phyloP scores from a whole-genome alignment of 371 early-diverging fungal genomes.

The Mucor mucedo region DNA sequence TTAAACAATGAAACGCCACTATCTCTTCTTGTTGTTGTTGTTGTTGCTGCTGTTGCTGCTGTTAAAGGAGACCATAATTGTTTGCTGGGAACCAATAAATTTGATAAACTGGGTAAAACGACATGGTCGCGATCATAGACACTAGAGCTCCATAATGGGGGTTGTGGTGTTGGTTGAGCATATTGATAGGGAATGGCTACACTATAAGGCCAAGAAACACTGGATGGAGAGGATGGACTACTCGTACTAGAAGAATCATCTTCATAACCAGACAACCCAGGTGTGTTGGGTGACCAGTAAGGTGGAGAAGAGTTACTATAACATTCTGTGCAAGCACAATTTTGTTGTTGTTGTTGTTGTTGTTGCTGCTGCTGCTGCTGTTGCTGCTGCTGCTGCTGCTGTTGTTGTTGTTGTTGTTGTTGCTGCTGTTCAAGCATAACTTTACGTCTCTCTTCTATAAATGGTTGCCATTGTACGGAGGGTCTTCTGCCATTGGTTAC shows the following conservation, averaged over 20 bases:
- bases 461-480: slow-evolving; percentile 55
- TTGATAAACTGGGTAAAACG: slow-evolving; percentile 40
- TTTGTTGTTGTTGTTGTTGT: slow-evolving; percentile 29
- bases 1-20: slow-evolving; percentile 31
- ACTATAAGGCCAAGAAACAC: slow-evolving; percentile 27
- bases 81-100: slow-evolving; percentile 17
- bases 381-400: slow-evolving; percentile 21
- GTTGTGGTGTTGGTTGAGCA: slow-evolving; percentile 6
- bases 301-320: not conserved
- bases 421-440: slow-evolving; percentile 41
- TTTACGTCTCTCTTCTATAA: slow-evolving; percentile 50
- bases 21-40: slow-evolving; percentile 25
- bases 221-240: slow-evolving; percentile 41
- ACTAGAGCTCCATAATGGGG: slow-evolving; percentile 20
- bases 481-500: slow-evolving; percentile 44
- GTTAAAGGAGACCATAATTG: slow-evolving; percentile 16
- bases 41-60: too few relatives aligned
- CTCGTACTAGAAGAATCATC: slow-evolving; percentile 28
- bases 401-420: slow-evolving; percentile 28
- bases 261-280: slow-evolving; percentile 29
- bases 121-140: slow-evolving; percentile 22
- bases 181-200: slow-evolving; percentile 12
- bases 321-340: slow-evolving; percentile 10
- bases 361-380: slow-evolving; percentile 37
- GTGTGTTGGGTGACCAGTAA: slow-evolving; percentile 31